Evolutionary conservation across 2,329 filamentous ascomycete genomes (phyloP), one percentile per base, ranked within the genome.

Genomic region (Fonsecaea erecta): DNA sequence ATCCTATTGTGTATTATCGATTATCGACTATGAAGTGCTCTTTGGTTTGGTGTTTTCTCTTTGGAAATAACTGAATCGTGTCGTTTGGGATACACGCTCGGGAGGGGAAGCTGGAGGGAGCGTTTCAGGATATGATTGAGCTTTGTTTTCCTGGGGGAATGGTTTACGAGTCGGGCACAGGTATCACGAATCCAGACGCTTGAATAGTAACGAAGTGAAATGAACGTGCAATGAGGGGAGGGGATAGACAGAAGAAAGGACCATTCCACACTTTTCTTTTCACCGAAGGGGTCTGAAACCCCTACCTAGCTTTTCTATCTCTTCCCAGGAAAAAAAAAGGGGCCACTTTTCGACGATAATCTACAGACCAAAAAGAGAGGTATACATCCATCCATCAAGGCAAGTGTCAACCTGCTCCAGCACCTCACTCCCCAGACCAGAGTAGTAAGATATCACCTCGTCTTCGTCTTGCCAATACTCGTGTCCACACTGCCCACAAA

Each of bases 401-500:
- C 4, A 48, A 3, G 43, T 48, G 43, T 48, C 21, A 11, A 12
- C 18, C 4, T n/a, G 4, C 3, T 5, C 14, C 8, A 9, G 1
- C 18, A 24, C 43, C 21, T 48, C 5, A 48, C 2, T 12, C 43
- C n/a, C 43, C 43, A 12, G 18, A 11, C 7, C 43, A 5, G 5
- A 48, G n/a, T n/a, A n/a, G n/a, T n/a, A 14, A 24, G 16, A 16
- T 14, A 48, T 63, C 32, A 60, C 46, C 52, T 43, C 61, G 51
- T 64, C 74, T 83, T 83, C n/a, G n/a, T n/a, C 77, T 82, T 85
- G 69, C 84, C 88, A 78, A 97, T 96, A 76, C 90, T 93, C 52
- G 93, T 85, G 75, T 97, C 89, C 68, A 97, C 81, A 73, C 86
- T 89, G 34, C 92, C 90, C 65, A 97, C 77, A 2, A 88, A 80